Percentiles rank a stretch among this genome's conserved stretches.
Evolutionary conservation across 331 rosid genomes (phyloP).

Genomic region (Malus hybrid): DNA sequence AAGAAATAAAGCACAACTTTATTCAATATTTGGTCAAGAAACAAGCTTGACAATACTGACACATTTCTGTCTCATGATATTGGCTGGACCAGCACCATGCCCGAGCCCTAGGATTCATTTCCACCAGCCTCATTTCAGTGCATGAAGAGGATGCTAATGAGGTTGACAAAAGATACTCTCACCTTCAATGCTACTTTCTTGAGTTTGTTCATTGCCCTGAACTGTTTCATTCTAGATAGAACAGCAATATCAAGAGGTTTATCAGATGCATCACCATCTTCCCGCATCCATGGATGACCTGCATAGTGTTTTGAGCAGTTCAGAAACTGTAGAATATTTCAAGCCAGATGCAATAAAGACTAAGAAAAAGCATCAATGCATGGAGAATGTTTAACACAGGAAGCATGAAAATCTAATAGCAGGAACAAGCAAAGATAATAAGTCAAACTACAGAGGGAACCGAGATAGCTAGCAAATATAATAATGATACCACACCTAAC

Average conservation of each 20-base stretch:
- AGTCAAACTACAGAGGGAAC: neutral
- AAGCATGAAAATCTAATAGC: neutral
- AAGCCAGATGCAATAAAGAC: neutral
- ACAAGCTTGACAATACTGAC: neutral
- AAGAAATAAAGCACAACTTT: constrained; percentile 3
- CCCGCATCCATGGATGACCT: constrained; percentile 99
- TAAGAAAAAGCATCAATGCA: neutral
- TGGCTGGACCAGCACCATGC: neutral
- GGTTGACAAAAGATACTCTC: constrained; percentile 1
- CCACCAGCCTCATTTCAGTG: neutral
- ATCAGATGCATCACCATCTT: constrained; percentile 87
- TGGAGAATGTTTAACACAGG: neutral
- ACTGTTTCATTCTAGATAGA: constrained; percentile 86
- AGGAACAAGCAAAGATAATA: too few species aligned
- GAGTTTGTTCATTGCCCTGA: constrained; percentile 96
- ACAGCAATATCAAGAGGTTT: constrained; percentile 94
- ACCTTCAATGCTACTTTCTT: constrained; percentile 87
- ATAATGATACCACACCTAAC: neutral
- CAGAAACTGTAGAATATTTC: neutral
- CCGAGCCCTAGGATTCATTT: neutral
- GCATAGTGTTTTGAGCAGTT: constrained; percentile 16
- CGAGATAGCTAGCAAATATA: neutral
- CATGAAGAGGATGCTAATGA: neutral
- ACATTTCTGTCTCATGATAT: neutral
- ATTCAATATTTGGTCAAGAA: neutral